Evolutionary conservation across 202 grass and related monocot genomes (phyloP), one percentile per base, ranked within the genome.

Genomic region (Setaria viridis): DNA sequence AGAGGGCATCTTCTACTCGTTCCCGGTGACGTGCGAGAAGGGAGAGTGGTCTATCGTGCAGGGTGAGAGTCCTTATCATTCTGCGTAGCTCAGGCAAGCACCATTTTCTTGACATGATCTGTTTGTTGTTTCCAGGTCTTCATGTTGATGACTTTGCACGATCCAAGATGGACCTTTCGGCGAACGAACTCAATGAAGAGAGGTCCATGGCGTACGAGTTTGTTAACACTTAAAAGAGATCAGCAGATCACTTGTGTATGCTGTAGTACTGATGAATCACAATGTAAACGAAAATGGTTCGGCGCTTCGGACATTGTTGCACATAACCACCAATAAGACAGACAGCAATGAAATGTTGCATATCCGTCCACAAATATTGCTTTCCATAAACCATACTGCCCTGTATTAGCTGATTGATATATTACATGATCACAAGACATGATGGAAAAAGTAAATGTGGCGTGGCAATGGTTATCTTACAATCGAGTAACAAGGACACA

Each of bases 11-110:
- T 83, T 91, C 84, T 97, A 88, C 33, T 94, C 90, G 30, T 94
- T 94, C 32, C 94, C 92, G 41, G 88, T 92, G 71, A 91, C 84
- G 21, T 94, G 94, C 58, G 83, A 92, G 3, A 92, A 92, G 62
- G 88, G 88, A 32, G 88, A 94, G 70, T 97, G 91, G 90, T 62
- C 85, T 7, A 83, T 94, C 67, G 94, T 94, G 15, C 76, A 94
- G 66, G 94, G 94, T 97, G 78, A 77, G 84, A 41, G 19, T 30
- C 25, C 34, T 76, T 33, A 58, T 32, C 17, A 10, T 65, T 2
- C 39, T 73, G 15, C 49, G 11, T 15, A 32, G 19, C 51, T 56
- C 6, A 7, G 34, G 2, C 37, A 80, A 80, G 33, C 84, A 7
- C 8, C 7, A 56, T 15, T 3, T 54, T 80, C 35, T 64, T 63